These are phyloP conservation scores for Stagonosporopsis tanaceti DNA, from an alignment of 2,329 filamentous ascomycete species.

Conservation along the genomic window DNA sequence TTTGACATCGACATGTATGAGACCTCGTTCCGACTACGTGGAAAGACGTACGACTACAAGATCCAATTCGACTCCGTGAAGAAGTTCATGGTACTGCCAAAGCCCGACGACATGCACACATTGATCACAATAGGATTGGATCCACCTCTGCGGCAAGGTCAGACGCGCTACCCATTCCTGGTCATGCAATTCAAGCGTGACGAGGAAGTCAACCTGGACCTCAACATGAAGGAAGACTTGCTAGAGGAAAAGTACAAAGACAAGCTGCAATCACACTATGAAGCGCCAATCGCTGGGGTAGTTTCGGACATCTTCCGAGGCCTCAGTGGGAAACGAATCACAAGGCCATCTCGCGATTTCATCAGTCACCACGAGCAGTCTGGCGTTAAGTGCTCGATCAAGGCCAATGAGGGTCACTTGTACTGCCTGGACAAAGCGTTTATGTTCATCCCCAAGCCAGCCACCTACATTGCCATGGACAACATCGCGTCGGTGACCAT, in stretches of 20 bases:
- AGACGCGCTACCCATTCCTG: conserved; percentile 96
- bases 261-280: conserved; percentile 87
- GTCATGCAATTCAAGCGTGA: conserved; percentile 99
- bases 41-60: conserved; percentile 99
- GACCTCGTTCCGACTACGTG: conserved; percentile 91
- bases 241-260: conserved; percentile 87
- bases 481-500: conserved; percentile 92
- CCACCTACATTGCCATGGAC: conserved; percentile 96
- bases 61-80: conserved; percentile 98
- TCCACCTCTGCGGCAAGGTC: conserved; percentile 92
- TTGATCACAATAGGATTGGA: conserved; percentile 95
- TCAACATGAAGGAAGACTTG: conserved; percentile 93
- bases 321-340: conserved; percentile 92
- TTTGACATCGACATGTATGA: conserved; percentile 99
- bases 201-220: conserved; percentile 93
- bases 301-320: conserved; percentile 96
- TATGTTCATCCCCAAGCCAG: conserved; percentile 98
- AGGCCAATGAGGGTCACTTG: conserved; percentile 95
- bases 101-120: conserved; percentile 96
- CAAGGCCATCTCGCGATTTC: conserved; percentile 93
- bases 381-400: conserved; percentile 99
- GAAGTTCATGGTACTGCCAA: conserved; percentile 98
- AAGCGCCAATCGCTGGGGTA: conserved; percentile 86
- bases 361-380: conserved; percentile 90
- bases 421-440: conserved; percentile 98